These are phyloP conservation scores for Lagenidium sp. DNA, from an alignment of 352 stramenopile species.

Conservation along the genomic window DNA sequence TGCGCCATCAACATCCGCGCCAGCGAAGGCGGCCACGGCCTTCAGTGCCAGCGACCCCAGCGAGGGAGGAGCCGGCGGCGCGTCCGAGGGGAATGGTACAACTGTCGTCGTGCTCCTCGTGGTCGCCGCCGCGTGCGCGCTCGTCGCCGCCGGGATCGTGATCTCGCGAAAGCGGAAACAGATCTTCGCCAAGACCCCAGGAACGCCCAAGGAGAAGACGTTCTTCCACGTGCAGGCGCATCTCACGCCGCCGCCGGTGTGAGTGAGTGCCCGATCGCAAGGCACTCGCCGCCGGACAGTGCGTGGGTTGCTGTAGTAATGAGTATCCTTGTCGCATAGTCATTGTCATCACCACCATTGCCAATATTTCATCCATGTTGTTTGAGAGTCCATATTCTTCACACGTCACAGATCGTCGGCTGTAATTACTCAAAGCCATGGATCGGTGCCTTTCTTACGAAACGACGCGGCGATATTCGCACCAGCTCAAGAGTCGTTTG, in stretches of 20 bases:
- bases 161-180: constrained; percentile 13
- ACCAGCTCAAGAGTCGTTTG: neutral
- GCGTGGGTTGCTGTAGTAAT: no score
- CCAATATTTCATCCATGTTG: no score
- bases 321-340: no score
- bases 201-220: constrained; percentile 19
- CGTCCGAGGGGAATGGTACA: constrained; percentile 4
- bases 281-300: neutral
- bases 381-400: no score
- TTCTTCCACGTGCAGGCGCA: constrained; percentile 29
- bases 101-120: constrained; percentile 7
- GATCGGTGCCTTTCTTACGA: no score
- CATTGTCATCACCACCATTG: no score
- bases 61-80: neutral
- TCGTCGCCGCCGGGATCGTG: constrained; percentile 14
- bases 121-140: constrained; percentile 10
- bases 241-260: constrained; percentile 20
- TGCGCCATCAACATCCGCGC: neutral
- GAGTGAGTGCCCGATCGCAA: constrained; percentile 4
- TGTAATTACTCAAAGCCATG: no score
- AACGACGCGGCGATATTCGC: constrained; percentile 8
- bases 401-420: no score
- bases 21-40: no score
- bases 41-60: constrained; percentile 5
- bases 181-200: constrained; percentile 13